Evolutionary conservation across 495 filamentous ascomycete species (phyloP).

Genomic region (Penicillium dipodomyicola): DNA sequence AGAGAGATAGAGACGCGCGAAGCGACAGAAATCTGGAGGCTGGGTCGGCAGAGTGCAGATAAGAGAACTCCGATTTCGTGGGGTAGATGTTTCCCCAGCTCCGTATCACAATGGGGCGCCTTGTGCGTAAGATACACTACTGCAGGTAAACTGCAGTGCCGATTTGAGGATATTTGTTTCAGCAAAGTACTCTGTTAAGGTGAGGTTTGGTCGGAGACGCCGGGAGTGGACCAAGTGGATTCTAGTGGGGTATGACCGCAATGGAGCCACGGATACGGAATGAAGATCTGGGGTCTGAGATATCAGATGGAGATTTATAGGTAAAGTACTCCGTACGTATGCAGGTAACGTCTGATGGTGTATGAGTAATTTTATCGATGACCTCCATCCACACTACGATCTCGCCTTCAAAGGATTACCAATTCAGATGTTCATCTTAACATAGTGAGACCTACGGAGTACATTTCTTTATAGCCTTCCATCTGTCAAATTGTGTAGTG

Average conservation of each 20-base stretch:
- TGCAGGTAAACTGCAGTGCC: conserved; percentile 11
- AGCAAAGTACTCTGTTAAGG: neutral
- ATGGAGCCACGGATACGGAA: conserved; percentile 2
- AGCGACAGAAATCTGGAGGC: conserved; percentile 10
- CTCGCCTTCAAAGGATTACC: too few relatives aligned
- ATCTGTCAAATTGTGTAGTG: too few relatives aligned
- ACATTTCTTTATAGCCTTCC: too few relatives aligned
- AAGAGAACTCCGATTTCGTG: conserved; percentile 8
- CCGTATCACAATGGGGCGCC: conserved; percentile 17
- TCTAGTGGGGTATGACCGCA: conserved; percentile 9
- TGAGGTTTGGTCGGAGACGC: neutral
- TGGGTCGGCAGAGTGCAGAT: conserved; percentile 12
- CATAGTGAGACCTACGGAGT: too few relatives aligned
- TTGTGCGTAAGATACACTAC: conserved; percentile 17
- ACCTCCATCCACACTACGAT: neutral
- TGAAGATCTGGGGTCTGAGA: conserved; percentile 10
- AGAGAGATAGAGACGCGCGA: neutral
- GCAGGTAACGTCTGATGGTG: neutral
- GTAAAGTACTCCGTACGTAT: too few relatives aligned
- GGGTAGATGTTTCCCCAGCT: conserved; percentile 14
- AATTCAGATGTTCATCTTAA: too few relatives aligned
- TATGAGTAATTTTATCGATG: neutral
- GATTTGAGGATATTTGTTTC: conserved; percentile 12
- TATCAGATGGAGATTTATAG: neutral
- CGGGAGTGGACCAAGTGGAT: neutral